These are phyloP conservation scores for Nakataea oryzae DNA, from an alignment of 2,329 filamentous ascomycete genomes.

Conservation along the genomic window DNA sequence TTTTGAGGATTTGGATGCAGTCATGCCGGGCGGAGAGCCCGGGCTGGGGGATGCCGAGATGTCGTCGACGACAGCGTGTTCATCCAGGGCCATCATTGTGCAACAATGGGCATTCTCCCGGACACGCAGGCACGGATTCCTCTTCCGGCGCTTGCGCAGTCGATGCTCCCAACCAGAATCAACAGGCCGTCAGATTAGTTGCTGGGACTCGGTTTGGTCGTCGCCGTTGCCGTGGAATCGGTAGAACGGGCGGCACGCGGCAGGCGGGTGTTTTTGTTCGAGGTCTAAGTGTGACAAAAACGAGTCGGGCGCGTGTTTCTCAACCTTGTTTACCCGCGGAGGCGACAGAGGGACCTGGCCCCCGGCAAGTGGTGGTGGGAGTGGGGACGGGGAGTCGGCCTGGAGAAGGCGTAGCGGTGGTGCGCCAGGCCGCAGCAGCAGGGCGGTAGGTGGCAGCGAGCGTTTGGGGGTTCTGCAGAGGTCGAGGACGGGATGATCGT, in stretches of 20 bases:
- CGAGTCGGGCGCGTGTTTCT: not conserved
- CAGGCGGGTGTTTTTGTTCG: not conserved
- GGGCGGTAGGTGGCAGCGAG: not conserved
- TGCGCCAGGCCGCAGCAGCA: not conserved
- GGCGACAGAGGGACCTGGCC: not conserved
- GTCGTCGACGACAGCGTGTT: constrained; percentile 25
- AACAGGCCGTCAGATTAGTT: not conserved
- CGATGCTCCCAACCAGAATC: not conserved
- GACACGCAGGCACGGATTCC: not conserved
- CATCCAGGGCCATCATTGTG: constrained; percentile 28
- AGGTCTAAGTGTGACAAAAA: not conserved
- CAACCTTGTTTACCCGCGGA: not conserved
- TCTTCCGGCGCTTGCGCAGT: not conserved
- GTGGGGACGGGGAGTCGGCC: not conserved
- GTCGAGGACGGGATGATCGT: not conserved
- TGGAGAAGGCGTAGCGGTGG: not conserved
- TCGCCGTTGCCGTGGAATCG: not conserved
- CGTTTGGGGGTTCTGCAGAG: not conserved
- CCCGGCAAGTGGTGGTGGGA: not conserved
- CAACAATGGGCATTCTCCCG: not conserved
- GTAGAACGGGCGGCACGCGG: not conserved
- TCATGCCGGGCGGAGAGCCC: constrained; percentile 68
- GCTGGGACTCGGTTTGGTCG: not conserved
- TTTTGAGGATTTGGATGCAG: constrained; percentile 77
- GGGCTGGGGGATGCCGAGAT: constrained; percentile 29